These are phyloP conservation scores for Microcyclosporella mali DNA, from an alignment of 2,329 filamentous ascomycete species.

Conservation along the genomic window DNA sequence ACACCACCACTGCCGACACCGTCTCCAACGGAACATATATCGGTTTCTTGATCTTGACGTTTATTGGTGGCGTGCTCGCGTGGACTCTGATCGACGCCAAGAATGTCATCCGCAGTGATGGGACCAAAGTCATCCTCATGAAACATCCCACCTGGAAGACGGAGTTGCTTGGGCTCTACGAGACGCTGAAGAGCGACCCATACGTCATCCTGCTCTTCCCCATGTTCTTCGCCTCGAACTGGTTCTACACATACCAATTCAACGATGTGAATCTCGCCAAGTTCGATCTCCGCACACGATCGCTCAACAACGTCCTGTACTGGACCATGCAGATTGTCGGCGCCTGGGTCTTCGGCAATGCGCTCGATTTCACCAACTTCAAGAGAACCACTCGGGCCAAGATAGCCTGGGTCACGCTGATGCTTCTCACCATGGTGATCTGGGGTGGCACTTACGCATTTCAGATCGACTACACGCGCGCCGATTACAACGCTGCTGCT, in stretches of 20 bases:
- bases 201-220: slow-evolving; percentile 73
- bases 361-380: slow-evolving; percentile 55
- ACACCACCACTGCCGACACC: slow-evolving; percentile 45
- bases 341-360: slow-evolving; percentile 64
- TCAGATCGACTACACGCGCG: slow-evolving; percentile 55
- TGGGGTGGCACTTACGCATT: slow-evolving; percentile 82
- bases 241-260: slow-evolving; percentile 76
- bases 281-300: slow-evolving; percentile 67
- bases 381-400: slow-evolving; percentile 64
- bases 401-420: slow-evolving; percentile 54
- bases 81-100: slow-evolving; percentile 65
- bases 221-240: slow-evolving; percentile 75
- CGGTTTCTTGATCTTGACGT: slow-evolving; percentile 79
- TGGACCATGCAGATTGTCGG: slow-evolving; percentile 73
- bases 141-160: slow-evolving; percentile 83
- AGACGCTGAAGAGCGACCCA: slow-evolving; percentile 64
- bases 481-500: slow-evolving; percentile 9
- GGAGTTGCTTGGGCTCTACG: slow-evolving; percentile 68
- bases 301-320: slow-evolving; percentile 71
- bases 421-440: slow-evolving; percentile 65
- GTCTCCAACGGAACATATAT: slow-evolving; percentile 79
- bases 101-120: slow-evolving; percentile 68
- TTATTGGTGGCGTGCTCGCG: slow-evolving; percentile 62
- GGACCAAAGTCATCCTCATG: slow-evolving; percentile 75
- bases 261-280: slow-evolving; percentile 64